Conservation (phyloP, 306 rosid species). For the Nissolia schottii region DNA sequence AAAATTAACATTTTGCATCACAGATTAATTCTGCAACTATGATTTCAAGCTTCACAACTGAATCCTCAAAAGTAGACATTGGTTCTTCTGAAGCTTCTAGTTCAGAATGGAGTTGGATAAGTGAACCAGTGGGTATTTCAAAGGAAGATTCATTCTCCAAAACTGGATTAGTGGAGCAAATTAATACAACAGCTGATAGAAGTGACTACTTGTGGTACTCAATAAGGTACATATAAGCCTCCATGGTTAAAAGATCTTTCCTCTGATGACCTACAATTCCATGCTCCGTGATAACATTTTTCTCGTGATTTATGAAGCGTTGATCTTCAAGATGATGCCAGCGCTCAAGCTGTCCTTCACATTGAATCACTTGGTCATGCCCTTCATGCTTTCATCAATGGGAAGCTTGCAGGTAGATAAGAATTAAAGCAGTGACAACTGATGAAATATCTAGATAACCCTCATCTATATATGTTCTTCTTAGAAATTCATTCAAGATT, state of each 20-base stretch:
- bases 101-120: slow-evolving; percentile 83
- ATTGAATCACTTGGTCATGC: slow-evolving; percentile 93
- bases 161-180: slow-evolving; percentile 82
- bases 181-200: slow-evolving; percentile 89
- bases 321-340: slow-evolving; percentile 48
- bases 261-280: slow-evolving; percentile 6
- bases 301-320: slow-evolving; percentile 35
- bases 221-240: slow-evolving; percentile 56
- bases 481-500: not conserved
- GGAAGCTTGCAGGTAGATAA: slow-evolving; percentile 68
- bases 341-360: slow-evolving; percentile 63
- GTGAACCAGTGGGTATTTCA: slow-evolving; percentile 87
- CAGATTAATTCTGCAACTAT: slow-evolving; percentile 78
- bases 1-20: slow-evolving; percentile 25
- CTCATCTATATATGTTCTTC: not conserved
- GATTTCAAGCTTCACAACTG: slow-evolving; percentile 58
- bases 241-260: slow-evolving; percentile 10
- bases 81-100: slow-evolving; percentile 52
- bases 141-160: slow-evolving; percentile 52
- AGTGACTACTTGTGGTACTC: slow-evolving; percentile 99
- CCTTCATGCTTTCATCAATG: slow-evolving; percentile 72
- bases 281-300: slow-evolving; percentile 16
- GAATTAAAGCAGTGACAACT: not conserved
- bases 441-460: not conserved
- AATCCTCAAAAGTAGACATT: slow-evolving; percentile 41